Base-by-base conservation (phyloP, 2,329 filamentous ascomycete genomes). In the Colletotrichum lindemuthianum region DNA sequence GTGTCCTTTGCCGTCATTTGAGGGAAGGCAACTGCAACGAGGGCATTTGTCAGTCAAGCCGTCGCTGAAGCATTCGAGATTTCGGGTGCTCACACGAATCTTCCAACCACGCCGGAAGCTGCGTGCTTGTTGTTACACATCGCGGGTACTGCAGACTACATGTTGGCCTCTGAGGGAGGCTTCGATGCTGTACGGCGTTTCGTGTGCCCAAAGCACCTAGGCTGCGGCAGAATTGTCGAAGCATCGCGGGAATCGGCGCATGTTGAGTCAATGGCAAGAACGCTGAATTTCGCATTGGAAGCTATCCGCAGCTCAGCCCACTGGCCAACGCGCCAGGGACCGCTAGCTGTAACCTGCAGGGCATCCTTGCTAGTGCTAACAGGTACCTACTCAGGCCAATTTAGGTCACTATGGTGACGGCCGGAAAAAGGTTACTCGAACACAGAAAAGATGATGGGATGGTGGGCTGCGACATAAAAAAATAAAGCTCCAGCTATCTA, bases 1-100 rank as follows among this genome's bases (percentile, higher is more conserved):
- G 68, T 67, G 2, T 57, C 52, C 2, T 65, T 57, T 0, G 68
- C 50, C 10, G 76, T 76, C 11, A 74, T 74, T 4, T 66, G 65
- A 4, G 73, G 71, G 33, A 75, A 74, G 16, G 73, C 67, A 60
- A 76, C 77, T 74, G 60, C 9, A 16, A 7, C 6, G 3, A 8
- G 15, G n/a, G 7, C 8, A 15, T 54, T n/a, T 59, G 40, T 44
- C 24, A 24, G 15, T 11, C 8, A 47, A 13, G 12, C 24, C n/a
- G 11, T 5, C 8, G n/a, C 7, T 34, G 13, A 13, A 24, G 33
- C 39, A 16, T 24, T 43, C 47, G 13, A 16, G 34, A 47, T 9
- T 33, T 24, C 24, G 24, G 24, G 24, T 50, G 37, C 67, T 45
- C 33, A 68, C 60, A 67, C 50, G 57, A 60, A 15, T 60, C 54